phyloP scores from a whole-genome alignment of 805 yeast genomes.

The Henningerozyma blattae region DNA sequence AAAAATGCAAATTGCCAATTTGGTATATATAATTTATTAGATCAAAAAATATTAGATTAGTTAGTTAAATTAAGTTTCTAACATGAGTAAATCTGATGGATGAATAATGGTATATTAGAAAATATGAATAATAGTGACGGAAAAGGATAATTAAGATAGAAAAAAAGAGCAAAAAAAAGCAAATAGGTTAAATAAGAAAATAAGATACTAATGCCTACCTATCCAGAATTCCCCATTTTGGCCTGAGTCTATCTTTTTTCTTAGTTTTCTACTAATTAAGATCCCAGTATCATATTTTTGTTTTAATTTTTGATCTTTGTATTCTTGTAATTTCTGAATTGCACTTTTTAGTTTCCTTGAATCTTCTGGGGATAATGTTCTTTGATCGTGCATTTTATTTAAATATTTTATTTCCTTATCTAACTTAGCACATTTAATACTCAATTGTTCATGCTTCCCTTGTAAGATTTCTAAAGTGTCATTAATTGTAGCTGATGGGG shows the following conservation, averaged over 20 bases:
- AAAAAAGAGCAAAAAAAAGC: too few species aligned
- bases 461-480: slow-evolving; percentile 18
- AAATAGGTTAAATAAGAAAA: too few species aligned
- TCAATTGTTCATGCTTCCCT: slow-evolving; percentile 22
- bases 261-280: slow-evolving; percentile 27
- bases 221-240: slow-evolving; percentile 29
- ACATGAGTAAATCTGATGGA: too few species aligned
- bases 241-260: slow-evolving; percentile 31
- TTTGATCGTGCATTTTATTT: slow-evolving; percentile 23
- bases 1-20: too few species aligned
- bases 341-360: slow-evolving; percentile 27
- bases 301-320: slow-evolving; percentile 29
- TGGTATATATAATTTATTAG: too few species aligned
- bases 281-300: slow-evolving; percentile 33
- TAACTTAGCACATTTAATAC: slow-evolving; percentile 26
- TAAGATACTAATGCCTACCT: too few species aligned
- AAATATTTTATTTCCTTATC: slow-evolving; percentile 29
- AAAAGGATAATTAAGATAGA: too few species aligned
- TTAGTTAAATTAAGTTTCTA: too few species aligned
- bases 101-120: too few species aligned
- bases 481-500: background rate
- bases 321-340: slow-evolving; percentile 27
- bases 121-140: too few species aligned
- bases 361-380: slow-evolving; percentile 29
- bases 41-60: too few species aligned